Evolutionary conservation across 116 monocot species (phyloP).

Genomic region (Posidonia oceanica): DNA sequence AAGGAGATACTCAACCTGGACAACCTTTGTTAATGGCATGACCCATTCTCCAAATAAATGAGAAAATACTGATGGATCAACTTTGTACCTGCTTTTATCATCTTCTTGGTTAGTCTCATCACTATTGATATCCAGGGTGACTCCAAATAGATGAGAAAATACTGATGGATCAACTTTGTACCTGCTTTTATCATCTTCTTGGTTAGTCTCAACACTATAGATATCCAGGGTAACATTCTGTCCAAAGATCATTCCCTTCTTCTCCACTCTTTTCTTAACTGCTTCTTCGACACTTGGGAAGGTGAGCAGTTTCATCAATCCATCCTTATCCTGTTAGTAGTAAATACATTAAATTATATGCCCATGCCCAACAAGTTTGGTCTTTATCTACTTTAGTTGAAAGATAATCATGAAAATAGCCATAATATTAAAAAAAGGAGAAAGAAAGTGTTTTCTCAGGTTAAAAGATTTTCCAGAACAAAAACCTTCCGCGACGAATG

Average conservation of each 20-base stretch:
- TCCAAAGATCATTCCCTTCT: slow-evolving; percentile 68
- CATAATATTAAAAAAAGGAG: too few species aligned
- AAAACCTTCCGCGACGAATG: too few species aligned
- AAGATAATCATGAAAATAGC: too few species aligned
- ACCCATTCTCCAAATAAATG: slow-evolving; percentile 71
- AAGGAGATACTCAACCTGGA: slow-evolving; percentile 88
- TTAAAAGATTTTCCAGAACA: too few species aligned
- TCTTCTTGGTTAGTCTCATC: neutral
- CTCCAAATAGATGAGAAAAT: slow-evolving; percentile 43
- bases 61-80: slow-evolving; percentile 45
- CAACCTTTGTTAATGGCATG: slow-evolving; percentile 77
- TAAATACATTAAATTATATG: neutral
- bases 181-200: neutral
- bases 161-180: slow-evolving; percentile 57
- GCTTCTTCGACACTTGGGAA: slow-evolving; percentile 57
- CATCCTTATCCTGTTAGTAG: slow-evolving; percentile 43
- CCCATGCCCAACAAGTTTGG: too few species aligned
- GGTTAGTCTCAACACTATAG: slow-evolving; percentile 1
- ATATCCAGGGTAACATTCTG: slow-evolving; percentile 44
- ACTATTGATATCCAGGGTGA: slow-evolving; percentile 19
- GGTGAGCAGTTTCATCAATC: slow-evolving; percentile 66
- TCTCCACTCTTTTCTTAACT: slow-evolving; percentile 67
- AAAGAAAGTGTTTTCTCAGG: too few species aligned
- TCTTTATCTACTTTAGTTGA: too few species aligned
- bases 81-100: slow-evolving; percentile 24